phyloP scores from a whole-genome alignment of 495 filamentous ascomycete species.

The Talaromyces wortmannii region DNA sequence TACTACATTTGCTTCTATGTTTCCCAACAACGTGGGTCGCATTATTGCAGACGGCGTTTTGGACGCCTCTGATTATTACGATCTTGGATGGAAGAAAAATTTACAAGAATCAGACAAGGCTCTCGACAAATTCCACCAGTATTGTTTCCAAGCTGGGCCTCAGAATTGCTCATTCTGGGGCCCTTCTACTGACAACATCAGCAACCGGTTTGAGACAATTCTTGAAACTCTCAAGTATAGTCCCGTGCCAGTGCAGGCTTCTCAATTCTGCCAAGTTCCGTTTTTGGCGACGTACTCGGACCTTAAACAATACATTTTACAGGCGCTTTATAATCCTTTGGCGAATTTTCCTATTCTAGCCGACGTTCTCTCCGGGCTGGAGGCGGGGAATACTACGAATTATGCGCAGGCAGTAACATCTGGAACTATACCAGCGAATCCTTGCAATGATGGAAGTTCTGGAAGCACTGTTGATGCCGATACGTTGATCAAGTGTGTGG shows the following conservation, averaged over 20 bases:
- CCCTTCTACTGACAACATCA: slow-evolving; percentile 27
- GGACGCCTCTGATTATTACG: slow-evolving; percentile 30
- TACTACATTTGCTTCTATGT: slow-evolving; percentile 40
- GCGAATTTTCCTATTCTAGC: slow-evolving; percentile 11
- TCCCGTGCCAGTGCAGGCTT: slow-evolving; percentile 28
- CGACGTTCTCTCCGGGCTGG: slow-evolving; percentile 8
- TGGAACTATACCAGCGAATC: neutral
- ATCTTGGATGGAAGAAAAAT: slow-evolving; percentile 25
- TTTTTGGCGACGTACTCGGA: slow-evolving; percentile 24
- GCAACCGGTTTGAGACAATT: slow-evolving; percentile 21
- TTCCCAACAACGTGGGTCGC: slow-evolving; percentile 31
- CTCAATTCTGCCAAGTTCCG: slow-evolving; percentile 15
- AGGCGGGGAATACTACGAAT: slow-evolving; percentile 10
- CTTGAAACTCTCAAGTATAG: slow-evolving; percentile 24
- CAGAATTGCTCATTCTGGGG: slow-evolving; percentile 30
- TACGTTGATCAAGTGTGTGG: slow-evolving; percentile 5
- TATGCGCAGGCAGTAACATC: neutral
- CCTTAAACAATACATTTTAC: slow-evolving; percentile 6
- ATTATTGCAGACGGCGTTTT: slow-evolving; percentile 40
- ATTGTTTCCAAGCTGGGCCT: slow-evolving; percentile 31
- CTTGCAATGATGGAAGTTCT: neutral
- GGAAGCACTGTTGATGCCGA: neutral
- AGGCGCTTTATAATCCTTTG: slow-evolving; percentile 9
- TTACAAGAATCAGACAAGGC: slow-evolving; percentile 31
- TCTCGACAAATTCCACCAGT: slow-evolving; percentile 26